Base-by-base conservation (phyloP, 1,139 yeast genomes). In the Petasospora fabianii region DNA sequence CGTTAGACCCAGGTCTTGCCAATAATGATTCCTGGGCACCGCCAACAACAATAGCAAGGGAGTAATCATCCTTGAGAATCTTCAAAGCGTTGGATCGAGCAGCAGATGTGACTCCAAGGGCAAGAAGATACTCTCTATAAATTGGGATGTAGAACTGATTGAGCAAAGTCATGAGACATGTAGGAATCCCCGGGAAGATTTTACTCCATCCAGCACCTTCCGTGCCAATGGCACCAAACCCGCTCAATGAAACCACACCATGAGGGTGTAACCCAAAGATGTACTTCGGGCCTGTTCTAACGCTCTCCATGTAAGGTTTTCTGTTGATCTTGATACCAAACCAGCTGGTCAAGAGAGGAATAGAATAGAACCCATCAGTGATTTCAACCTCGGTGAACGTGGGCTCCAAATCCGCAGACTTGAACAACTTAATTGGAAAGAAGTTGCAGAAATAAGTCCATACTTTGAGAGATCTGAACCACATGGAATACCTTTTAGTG, bases 181-280 rank as follows among this genome's bases (percentile, higher is more conserved):
- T 72, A 13, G 80, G 79, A 24, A 92, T 76, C 0, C 96, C 96
- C 0, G 97, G 97, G 48, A 92, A 85, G 11, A 79, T 50, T 19
- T 73, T 64, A 22, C 77, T 66, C 73, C 85, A 84, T 26, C 71
- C 71, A 6, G 84, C 73, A 11, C 90, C 94, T 50, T 90, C 90
- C 9, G 95, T 84, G 0, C 83, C 92, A 54, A 92, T 71, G 0
- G 81, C 81, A 5, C 96, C 96, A 60, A 92, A 79, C 0, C 84
- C 94, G 1, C 97, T 97, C 75, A 90, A 73, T 1, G 96, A 87
- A 20, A 90, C 88, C 10, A 92, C 90, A 0, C 99, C 98, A 59
- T 92, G 98, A 0, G 99, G 98, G 61, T 90, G 97, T 57, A 87
- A 84, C 0, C 97, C 96, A 62, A 92, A 90, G 2, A 92, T 78